Conservation (phyloP, 2,329 filamentous ascomycete species). For the Fusarium heterosporum region DNA sequence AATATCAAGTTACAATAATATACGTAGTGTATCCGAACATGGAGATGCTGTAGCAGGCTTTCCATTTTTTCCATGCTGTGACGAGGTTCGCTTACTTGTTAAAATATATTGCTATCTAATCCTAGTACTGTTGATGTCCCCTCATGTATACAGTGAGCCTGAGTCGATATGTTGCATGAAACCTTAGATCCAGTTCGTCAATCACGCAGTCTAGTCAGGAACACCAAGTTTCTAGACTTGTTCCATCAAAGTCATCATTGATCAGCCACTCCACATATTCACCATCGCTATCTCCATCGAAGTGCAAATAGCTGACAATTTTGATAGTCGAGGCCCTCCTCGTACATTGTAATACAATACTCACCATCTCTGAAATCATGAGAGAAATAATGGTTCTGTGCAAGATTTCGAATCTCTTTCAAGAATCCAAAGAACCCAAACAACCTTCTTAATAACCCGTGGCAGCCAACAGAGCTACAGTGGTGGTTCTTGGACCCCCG, state of each 20-base stretch:
- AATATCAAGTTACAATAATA: too few species aligned
- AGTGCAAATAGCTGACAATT: background rate
- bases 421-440: background rate
- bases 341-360: background rate
- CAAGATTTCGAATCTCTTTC: background rate
- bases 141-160: background rate
- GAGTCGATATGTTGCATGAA: background rate
- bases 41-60: background rate
- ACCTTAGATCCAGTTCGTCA: background rate
- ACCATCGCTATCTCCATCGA: background rate
- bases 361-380: background rate
- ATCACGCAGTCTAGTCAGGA: slow-evolving; percentile 6
- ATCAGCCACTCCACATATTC: background rate
- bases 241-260: background rate
- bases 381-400: slow-evolving; percentile 8
- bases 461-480: slow-evolving; percentile 28
- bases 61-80: background rate
- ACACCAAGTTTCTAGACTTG: background rate
- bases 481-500: slow-evolving; percentile 19
- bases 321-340: background rate
- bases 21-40: background rate
- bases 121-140: background rate
- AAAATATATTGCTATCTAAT: background rate
- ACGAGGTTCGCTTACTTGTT: background rate
- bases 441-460: background rate